Evolutionary conservation across 306 rosid species (phyloP).

Genomic region (Phaseolus lunatus): DNA sequence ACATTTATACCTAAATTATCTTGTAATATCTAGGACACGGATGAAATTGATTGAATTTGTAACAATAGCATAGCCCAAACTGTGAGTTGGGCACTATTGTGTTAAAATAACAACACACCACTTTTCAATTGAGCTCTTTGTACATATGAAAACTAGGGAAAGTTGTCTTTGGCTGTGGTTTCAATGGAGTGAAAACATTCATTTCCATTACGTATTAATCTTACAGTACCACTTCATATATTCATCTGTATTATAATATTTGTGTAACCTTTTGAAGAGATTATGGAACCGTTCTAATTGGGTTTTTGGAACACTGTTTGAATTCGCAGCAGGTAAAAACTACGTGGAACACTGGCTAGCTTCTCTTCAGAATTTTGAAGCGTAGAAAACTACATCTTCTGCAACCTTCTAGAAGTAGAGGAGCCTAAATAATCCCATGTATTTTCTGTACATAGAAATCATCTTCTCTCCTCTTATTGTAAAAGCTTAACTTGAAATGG

Average conservation of each 20-base stretch:
- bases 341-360: slow-evolving; percentile 75
- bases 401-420: slow-evolving; percentile 35
- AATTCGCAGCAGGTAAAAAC: slow-evolving; percentile 71
- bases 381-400: slow-evolving; percentile 46
- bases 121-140: slow-evolving; percentile 33
- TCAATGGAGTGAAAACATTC: slow-evolving; percentile 5
- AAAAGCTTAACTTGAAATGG: slow-evolving; percentile 36
- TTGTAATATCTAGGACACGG: background rate
- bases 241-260: slow-evolving; percentile 5
- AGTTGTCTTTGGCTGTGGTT: slow-evolving; percentile 1
- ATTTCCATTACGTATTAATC: slow-evolving; percentile 3
- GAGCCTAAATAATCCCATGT: slow-evolving; percentile 47
- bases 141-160: slow-evolving; percentile 15
- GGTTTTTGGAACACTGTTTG: slow-evolving; percentile 36
- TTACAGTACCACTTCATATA: background rate
- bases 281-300: slow-evolving; percentile 30
- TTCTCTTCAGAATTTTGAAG: slow-evolving; percentile 65
- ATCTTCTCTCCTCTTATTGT: slow-evolving; percentile 42
- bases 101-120: slow-evolving; percentile 24
- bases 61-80: slow-evolving; percentile 15
- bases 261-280: background rate
- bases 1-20: background rate
- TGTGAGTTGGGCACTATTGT: slow-evolving; percentile 15
- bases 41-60: slow-evolving; percentile 36
- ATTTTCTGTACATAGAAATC: slow-evolving; percentile 47